A percentile compares a stretch with the other conserved stretches of the same genome.
These are phyloP conservation scores for Filobasidium uniguttulatum DNA, from an alignment of 1,284 basidiomycete species.

Conservation along the genomic window DNA sequence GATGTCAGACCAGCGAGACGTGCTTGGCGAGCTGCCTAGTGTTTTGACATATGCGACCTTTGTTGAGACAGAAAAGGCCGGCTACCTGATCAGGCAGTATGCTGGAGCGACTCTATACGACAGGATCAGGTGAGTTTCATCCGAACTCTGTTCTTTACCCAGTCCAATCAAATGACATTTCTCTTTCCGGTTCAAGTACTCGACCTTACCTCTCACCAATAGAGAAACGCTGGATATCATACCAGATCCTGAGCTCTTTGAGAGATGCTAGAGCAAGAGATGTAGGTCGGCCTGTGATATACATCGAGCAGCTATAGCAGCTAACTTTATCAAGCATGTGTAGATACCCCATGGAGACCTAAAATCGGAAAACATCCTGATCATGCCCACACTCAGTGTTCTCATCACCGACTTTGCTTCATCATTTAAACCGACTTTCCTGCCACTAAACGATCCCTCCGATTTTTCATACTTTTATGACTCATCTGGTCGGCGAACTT, in stretches of 20 bases:
- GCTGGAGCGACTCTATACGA: constrained; percentile 90
- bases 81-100: constrained; percentile 91
- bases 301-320: no score
- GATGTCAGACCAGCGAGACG: constrained; percentile 61
- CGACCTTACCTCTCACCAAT: constrained; percentile 80
- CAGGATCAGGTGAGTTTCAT: constrained; percentile 71
- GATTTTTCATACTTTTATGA: constrained; percentile 99
- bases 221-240: constrained; percentile 98
- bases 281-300: constrained; percentile 24
- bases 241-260: constrained; percentile 77
- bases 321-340: background rate
- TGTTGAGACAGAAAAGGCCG: constrained; percentile 90
- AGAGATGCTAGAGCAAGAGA: constrained; percentile 63
- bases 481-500: constrained; percentile 80
- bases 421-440: constrained; percentile 80
- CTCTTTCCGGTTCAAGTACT: constrained; percentile 46
- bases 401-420: constrained; percentile 94
- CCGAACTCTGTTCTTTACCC: background rate
- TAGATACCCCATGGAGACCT: constrained; percentile 91
- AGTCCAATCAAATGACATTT: background rate
- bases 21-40: constrained; percentile 69
- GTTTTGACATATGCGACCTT: constrained; percentile 82
- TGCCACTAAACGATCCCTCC: constrained; percentile 91
- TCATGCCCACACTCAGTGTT: constrained; percentile 91
- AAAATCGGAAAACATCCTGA: constrained; percentile 94